Percentiles rank a stretch among this genome's conserved stretches.
phyloP scores from a whole-genome alignment of 805 yeast species.

The Wickerhamiella shivajii region DNA sequence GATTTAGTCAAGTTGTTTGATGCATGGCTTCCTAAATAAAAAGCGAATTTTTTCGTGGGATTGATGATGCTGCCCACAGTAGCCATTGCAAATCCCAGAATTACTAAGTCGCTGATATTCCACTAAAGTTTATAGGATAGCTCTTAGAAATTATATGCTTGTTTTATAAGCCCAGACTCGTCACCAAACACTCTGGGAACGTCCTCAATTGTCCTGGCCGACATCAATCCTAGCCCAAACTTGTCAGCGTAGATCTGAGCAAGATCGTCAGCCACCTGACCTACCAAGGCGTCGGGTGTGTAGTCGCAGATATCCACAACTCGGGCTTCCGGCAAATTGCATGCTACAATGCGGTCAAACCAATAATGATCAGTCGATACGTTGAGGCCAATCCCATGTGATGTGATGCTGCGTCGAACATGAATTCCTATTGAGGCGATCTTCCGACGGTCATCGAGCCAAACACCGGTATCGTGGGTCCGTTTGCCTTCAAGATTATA shows the following conservation, averaged over 20 bases:
- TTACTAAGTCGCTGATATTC: not conserved
- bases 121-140: conserved; percentile 12
- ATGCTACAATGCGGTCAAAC: conserved; percentile 62
- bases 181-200: too few relatives aligned
- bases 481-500: conserved; percentile 34
- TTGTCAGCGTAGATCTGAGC: conserved; percentile 18
- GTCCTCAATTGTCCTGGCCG: too few relatives aligned
- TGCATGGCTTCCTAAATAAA: conserved; percentile 15
- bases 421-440: conserved; percentile 86
- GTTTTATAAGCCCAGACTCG: too few relatives aligned
- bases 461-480: conserved; percentile 76
- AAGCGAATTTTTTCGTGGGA: conserved; percentile 14
- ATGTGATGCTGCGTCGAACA: conserved; percentile 66
- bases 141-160: too few relatives aligned
- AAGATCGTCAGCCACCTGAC: conserved; percentile 32
- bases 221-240: conserved; percentile 13
- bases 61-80: conserved; percentile 22
- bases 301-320: conserved; percentile 27
- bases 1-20: conserved; percentile 15
- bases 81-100: not conserved
- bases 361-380: conserved; percentile 56
- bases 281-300: conserved; percentile 19
- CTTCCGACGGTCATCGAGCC: conserved; percentile 48
- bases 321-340: conserved; percentile 66
- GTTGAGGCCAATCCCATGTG: conserved; percentile 82